phyloP scores from a whole-genome alignment of 805 yeast genomes.

The Zygoascus ofunaensis region DNA sequence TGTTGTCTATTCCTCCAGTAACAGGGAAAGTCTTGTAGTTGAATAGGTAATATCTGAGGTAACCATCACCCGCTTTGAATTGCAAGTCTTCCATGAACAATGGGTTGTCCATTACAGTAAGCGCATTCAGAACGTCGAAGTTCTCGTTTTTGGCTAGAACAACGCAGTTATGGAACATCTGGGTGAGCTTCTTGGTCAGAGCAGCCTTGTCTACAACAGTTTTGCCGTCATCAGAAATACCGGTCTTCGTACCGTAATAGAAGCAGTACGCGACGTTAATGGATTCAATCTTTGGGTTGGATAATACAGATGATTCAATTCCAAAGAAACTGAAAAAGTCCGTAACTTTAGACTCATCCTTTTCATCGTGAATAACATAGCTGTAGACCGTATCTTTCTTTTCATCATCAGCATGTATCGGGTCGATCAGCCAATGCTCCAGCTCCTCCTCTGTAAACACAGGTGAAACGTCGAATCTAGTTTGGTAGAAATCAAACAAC shows the following conservation, averaged over 20 bases:
- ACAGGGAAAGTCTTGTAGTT: conserved; percentile 79
- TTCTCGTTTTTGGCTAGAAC: conserved; percentile 56
- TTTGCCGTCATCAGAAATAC: conserved; percentile 32
- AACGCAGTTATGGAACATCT: conserved; percentile 64
- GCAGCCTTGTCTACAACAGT: conserved; percentile 1
- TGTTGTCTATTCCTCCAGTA: conserved; percentile 64
- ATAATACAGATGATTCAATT: conserved; percentile 75
- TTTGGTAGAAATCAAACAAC: conserved; percentile 54
- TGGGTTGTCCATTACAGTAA: conserved; percentile 83
- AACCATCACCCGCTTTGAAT: conserved; percentile 92
- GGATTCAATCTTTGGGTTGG: conserved; percentile 43
- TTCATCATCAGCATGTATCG: conserved; percentile 35
- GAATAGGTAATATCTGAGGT: conserved; percentile 81
- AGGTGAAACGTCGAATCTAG: conserved; percentile 65
- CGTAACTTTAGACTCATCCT: conserved; percentile 46
- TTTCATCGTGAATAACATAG: conserved; percentile 58
- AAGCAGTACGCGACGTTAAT: conserved; percentile 81
- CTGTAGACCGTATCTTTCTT: conserved; percentile 54
- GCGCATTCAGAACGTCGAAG: conserved; percentile 90
- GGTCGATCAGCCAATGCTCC: conserved; percentile 63
- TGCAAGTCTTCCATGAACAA: conserved; percentile 72
- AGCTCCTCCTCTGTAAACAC: conserved; percentile 59
- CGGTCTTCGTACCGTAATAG: conserved; percentile 65
- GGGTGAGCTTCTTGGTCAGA: conserved; percentile 50
- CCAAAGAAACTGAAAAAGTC: conserved; percentile 88